Evolutionary conservation across 768 basidiomycete genomes (phyloP), one percentile per base, ranked within the genome.

Genomic region (Brasilioporus rufonigricans): DNA sequence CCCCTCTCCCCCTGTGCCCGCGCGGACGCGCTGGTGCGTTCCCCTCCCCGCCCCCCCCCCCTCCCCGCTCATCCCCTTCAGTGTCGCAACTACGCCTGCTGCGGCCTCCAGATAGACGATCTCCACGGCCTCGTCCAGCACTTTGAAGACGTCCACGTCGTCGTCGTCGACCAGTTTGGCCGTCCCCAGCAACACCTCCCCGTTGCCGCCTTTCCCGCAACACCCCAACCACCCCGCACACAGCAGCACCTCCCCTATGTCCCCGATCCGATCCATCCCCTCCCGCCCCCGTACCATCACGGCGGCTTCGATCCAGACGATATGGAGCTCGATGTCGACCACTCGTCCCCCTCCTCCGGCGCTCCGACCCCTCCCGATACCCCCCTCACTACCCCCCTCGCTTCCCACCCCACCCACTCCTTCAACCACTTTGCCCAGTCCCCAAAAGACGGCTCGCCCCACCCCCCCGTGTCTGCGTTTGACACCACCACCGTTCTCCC

Each of bases 61-160:
- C 11, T 4, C 23, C 39, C 5, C 39, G 23, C 23, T 41, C 21
- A 24, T 21, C 7, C 40, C 21, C 55, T 26, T 44, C 55, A 88
- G 84, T 92, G 90, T 70, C 85, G 87, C 59, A 87, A 96, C 69
- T 97, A 93, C 74, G 85, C 85, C 1, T 97, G 94, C 73, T 97
- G 93, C 66, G 93, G 92, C 11, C 74, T 89, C 48, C 80, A 86
- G 59, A 79, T 92, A 18, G 77, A 80, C 31, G 88, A 91, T 63
- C 79, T 91, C 0, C 88, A 91, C 57, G 87, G 91, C 3, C 84
- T 96, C 12, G 80, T 96, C 3, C 91, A 95, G 71, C 93, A 96
- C 66, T 94, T 95, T 60, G 93, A 96, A 65, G 88, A 93, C 56
- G 84, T 85, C 44, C 93, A 96, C 68, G 89, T 95, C 67, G 80